Evolutionary conservation across 2,329 filamentous ascomycete genomes (phyloP), one percentile per base, ranked within the genome.

Genomic region (Fusarium tricinctum): DNA sequence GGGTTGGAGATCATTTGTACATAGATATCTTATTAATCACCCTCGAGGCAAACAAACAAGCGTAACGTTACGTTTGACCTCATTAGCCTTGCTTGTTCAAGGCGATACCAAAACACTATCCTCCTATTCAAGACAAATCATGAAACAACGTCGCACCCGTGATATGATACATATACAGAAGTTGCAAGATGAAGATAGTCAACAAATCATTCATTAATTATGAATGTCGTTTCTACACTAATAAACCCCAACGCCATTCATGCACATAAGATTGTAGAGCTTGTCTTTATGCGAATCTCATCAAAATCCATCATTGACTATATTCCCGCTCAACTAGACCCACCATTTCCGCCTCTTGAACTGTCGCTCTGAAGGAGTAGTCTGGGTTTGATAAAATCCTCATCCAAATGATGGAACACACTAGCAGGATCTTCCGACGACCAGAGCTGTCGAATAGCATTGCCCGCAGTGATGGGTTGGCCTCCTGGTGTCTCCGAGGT

Each of bases 301-400:
- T 58, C 44, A 35, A 59, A 61, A 40, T 54, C 38, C 44, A 52
- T 39, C 53, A 49, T 49, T 48, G 42, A 35, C 39, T 26, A 48
- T 32, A 32, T 38, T 8, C 44, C 30, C 52, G 30, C 42, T 73
- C 47, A 74, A 45, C 71, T 69, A n/a, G 68, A 58, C 23, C 72
- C 69, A 22, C 73, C 69, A 44, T 73, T 72, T 4, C 74, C 72
- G 17, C 77, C 76, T n/a, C 74, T 68, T 7, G 70, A 58, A 10
- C 63, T 63, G 23, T 84, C 84, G 45, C 91, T 91, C 80, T 97
- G 94, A 20, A 98, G 85, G 69, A 98, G 80, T 56, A 98, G 81
- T 76, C 91, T 92, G 19, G 95, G 95, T 83, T 98, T 98, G 79
- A 98, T 94, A 78, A 94, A 97, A 63, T 94, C 93, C 79, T 99